Evolutionary conservation across 139 green algal genomes (phyloP), one percentile per base, ranked within the genome.

Genomic region (Yamagishiella unicocca): DNA sequence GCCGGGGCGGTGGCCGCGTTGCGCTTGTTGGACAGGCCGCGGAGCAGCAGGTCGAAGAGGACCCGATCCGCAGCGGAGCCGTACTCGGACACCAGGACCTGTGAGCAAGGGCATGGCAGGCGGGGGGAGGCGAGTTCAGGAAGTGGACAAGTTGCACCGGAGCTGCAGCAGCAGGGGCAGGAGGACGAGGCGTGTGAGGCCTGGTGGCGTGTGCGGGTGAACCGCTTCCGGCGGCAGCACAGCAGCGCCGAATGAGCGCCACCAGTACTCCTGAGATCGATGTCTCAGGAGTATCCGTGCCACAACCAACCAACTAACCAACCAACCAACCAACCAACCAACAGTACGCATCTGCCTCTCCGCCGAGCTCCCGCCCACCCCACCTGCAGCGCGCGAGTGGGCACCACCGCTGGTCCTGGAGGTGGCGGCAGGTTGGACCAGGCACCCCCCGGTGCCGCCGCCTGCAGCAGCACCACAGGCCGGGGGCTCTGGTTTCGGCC

Each of bases 1-100:
- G 17, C 35, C 21, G 71, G 29, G 71, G 5, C 42, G 17, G 2
- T 35, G 71, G 7, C 29, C 43, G 42, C 70, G 31, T 40, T 42
- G 42, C 72, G 43, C 42, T 64, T 80, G 10, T 55, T 64, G n/a
- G 80, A 35, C 29, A 86, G 80, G 12, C 62, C 61, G 29, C 66
- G 64, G 21, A 86, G 45, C 31, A 86, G 80, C 64, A 86, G 80
- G 40, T 86, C 80, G 43, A 86, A 86, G 3, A 86, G 80, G 58
- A 86, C 31, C 45, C 45, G n/a, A 31, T 86, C 80, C 21, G 80
- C 80, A 7, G 62, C 80, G 62, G 38, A 45, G 64, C 80, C 80
- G 80, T 86, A 77, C 27, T 86, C 80, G 8, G 43, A 54, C 5
- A 86, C 80, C 64, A 86, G 45, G 24, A 86, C 6, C 79, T 77